A percentile compares a stretch with the other conserved stretches of the same genome.
phyloP scores from a whole-genome alignment of 495 filamentous ascomycete species.

The Penicillium tannophilum region DNA sequence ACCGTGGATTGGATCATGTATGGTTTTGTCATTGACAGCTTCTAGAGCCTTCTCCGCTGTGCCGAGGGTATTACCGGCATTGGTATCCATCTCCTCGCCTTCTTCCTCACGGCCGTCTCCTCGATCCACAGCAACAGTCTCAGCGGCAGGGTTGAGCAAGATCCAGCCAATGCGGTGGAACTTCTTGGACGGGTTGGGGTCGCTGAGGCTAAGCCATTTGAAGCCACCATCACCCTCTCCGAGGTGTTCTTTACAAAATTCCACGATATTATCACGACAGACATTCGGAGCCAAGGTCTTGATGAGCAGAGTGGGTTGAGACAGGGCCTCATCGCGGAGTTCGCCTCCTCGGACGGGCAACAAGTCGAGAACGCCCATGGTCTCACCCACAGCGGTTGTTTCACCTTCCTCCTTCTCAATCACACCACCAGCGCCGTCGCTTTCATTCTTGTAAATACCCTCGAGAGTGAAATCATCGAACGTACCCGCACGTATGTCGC shows the following conservation, averaged over 20 bases:
- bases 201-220: slow-evolving; percentile 90
- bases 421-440: slow-evolving; percentile 81
- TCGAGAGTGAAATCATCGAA: slow-evolving; percentile 97
- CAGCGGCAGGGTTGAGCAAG: slow-evolving; percentile 78
- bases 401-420: slow-evolving; percentile 95
- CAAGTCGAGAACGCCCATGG: slow-evolving; percentile 86
- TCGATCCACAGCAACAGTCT: slow-evolving; percentile 55
- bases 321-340: slow-evolving; percentile 77
- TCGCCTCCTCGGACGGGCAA: slow-evolving; percentile 79
- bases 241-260: slow-evolving; percentile 88
- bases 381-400: slow-evolving; percentile 84
- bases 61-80: slow-evolving; percentile 35
- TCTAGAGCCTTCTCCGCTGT: slow-evolving; percentile 85
- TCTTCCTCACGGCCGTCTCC: slow-evolving; percentile 68
- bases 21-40: slow-evolving; percentile 93
- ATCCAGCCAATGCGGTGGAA: slow-evolving; percentile 99
- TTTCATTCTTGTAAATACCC: slow-evolving; percentile 91
- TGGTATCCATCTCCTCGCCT: slow-evolving; percentile 54
- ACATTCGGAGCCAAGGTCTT: slow-evolving; percentile 98
- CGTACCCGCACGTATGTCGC: slow-evolving; percentile 73
- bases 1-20: slow-evolving; percentile 87
- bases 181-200: slow-evolving; percentile 94
- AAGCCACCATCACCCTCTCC: slow-evolving; percentile 84
- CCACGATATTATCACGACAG: slow-evolving; percentile 88
- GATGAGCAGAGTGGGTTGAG: slow-evolving; percentile 90